These are phyloP conservation scores for Dactylellina haptotyla DNA, from an alignment of 2,329 filamentous ascomycete species.

Conservation along the genomic window DNA sequence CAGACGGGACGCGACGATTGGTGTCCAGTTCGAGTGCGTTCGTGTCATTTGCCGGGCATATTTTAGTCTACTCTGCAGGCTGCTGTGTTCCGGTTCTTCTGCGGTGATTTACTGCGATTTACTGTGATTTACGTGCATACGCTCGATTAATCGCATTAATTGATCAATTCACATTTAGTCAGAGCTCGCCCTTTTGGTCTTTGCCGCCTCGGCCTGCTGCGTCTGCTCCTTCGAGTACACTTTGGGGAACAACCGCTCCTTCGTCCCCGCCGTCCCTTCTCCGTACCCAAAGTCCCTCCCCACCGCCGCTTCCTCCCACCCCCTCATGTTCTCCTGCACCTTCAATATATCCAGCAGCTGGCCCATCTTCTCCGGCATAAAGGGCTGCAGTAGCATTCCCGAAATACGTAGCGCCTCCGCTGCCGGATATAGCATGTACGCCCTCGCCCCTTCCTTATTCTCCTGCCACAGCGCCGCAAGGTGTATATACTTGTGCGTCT, in stretches of 20 bases:
- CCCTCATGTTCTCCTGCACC: constrained; percentile 72
- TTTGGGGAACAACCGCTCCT: constrained; percentile 26
- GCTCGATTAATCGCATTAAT: too few species aligned
- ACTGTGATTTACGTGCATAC: too few species aligned
- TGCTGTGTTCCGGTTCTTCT: neutral
- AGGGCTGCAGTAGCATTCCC: constrained; percentile 87
- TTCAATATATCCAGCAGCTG: constrained; percentile 80
- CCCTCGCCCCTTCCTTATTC: constrained; percentile 10
- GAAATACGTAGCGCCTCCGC: constrained; percentile 81
- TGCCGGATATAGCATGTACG: constrained; percentile 71
- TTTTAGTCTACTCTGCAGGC: neutral
- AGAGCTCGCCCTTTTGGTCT: neutral
- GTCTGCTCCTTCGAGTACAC: neutral
- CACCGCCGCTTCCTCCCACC: constrained; percentile 70
- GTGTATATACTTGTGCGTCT: constrained; percentile 76
- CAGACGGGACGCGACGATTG: neutral
- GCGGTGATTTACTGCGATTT: too few species aligned
- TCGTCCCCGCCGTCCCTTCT: constrained; percentile 22
- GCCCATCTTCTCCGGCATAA: constrained; percentile 82
- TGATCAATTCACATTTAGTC: too few species aligned
- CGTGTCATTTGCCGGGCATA: neutral
- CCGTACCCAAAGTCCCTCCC: constrained; percentile 79
- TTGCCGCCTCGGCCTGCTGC: neutral
- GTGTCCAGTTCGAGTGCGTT: neutral
- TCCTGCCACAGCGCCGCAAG: constrained; percentile 75